phyloP scores from a whole-genome alignment of 2,329 filamentous ascomycete species.

The Coniochaeta hoffmannii region DNA sequence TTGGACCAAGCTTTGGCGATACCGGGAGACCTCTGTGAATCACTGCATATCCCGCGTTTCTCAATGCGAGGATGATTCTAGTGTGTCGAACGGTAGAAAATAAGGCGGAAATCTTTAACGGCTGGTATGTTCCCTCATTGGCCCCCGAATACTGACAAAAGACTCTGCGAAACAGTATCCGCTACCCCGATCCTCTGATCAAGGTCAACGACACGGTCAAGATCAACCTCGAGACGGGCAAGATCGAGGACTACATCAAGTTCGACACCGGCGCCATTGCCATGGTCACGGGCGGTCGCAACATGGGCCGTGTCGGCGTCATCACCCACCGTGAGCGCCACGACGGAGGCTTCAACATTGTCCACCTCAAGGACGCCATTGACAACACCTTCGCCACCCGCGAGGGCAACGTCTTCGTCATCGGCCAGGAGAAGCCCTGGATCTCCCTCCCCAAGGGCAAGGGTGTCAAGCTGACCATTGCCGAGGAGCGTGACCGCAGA shows the following conservation, averaged over 20 bases:
- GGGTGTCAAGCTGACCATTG: constrained; percentile 99
- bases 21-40: constrained; percentile 6
- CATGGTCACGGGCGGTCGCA: constrained; percentile 99
- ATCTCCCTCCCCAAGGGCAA: constrained; percentile 99
- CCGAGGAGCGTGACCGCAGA: constrained; percentile 97
- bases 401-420: constrained; percentile 99
- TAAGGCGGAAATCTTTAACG: constrained; percentile 36
- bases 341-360: constrained; percentile 99
- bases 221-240: constrained; percentile 94
- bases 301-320: constrained; percentile 99
- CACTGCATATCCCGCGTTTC: not conserved
- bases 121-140: constrained; percentile 42
- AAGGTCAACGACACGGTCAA: constrained; percentile 99
- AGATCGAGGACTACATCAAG: constrained; percentile 96
- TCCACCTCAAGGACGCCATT: constrained; percentile 99
- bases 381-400: constrained; percentile 99
- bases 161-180: constrained; percentile 64
- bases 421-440: constrained; percentile 98
- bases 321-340: constrained; percentile 99
- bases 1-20: constrained; percentile 98
- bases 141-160: constrained; percentile 30
- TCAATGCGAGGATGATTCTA: constrained; percentile 3
- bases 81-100: constrained; percentile 8
- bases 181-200: constrained; percentile 96
- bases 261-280: constrained; percentile 98